A percentile compares a stretch with the other conserved stretches of the same genome.
Evolutionary conservation across 2,329 filamentous ascomycete genomes (phyloP).

Genomic region (Cercospora sp.): DNA sequence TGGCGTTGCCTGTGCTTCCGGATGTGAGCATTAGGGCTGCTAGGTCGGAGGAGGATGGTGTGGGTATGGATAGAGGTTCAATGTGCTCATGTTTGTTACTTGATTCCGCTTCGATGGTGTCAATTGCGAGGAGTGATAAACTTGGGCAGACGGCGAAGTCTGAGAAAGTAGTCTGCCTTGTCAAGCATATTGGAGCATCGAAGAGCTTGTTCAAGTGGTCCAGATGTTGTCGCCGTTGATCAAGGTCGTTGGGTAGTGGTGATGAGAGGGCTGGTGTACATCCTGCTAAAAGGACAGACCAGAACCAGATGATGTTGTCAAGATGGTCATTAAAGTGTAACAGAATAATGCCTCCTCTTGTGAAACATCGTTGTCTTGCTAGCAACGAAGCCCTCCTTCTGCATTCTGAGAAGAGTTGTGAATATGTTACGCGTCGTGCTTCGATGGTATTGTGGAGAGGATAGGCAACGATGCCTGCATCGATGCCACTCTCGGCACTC

Average conservation of each 20-base stretch:
- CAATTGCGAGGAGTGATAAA: background rate
- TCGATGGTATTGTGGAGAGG: background rate
- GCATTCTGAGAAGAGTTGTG: background rate
- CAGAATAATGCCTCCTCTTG: background rate
- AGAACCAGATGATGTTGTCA: slow-evolving; percentile 48
- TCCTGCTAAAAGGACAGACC: slow-evolving; percentile 42
- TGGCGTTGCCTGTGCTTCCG: slow-evolving; percentile 25
- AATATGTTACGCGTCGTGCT: background rate
- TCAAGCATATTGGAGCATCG: slow-evolving; percentile 7
- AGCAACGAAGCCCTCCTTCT: background rate
- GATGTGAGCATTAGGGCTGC: slow-evolving; percentile 26
- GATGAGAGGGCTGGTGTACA: slow-evolving; percentile 44
- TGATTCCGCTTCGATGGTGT: background rate
- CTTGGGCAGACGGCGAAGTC: background rate
- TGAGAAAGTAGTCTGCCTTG: slow-evolving; percentile 9
- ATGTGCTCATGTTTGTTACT: background rate
- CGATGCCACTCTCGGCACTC: background rate
- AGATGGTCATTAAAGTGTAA: slow-evolving; percentile 41
- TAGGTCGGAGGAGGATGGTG: slow-evolving; percentile 17
- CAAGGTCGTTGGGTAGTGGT: slow-evolving; percentile 36
- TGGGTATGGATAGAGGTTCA: background rate
- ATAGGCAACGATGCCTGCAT: slow-evolving; percentile 7
- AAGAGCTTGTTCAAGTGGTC: slow-evolving; percentile 23
- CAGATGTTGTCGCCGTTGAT: slow-evolving; percentile 37
- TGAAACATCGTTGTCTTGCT: background rate